Evolutionary conservation across 1,284 basidiomycete genomes (phyloP).

Genomic region (Austroboletus niveus): DNA sequence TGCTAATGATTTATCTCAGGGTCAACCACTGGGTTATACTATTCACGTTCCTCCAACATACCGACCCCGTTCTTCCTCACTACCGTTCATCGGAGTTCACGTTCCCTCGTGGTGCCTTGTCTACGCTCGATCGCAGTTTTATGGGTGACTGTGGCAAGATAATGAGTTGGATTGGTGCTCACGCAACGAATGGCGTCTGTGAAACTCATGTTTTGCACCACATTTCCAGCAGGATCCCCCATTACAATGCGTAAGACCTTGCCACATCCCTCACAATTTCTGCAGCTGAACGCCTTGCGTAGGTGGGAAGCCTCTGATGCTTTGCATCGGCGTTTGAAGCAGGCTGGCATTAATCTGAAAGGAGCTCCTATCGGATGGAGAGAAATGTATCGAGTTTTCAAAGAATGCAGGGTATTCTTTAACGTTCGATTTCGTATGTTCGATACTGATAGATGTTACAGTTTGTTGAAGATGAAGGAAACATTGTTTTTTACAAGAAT

Average conservation of each 20-base stretch:
- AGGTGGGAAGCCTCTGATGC: constrained; percentile 92
- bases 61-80: constrained; percentile 92
- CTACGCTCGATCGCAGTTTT: constrained; percentile 89
- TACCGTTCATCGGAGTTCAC: constrained; percentile 91
- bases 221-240: constrained; percentile 90
- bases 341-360: constrained; percentile 57
- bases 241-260: constrained; percentile 70
- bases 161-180: constrained; percentile 78
- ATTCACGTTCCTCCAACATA: constrained; percentile 97
- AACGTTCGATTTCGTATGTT: not conserved
- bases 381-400: constrained; percentile 75
- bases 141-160: constrained; percentile 75
- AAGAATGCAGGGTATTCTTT: constrained; percentile 62
- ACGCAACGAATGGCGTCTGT: constrained; percentile 83
- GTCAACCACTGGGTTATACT: constrained; percentile 89
- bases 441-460: constrained; percentile 29
- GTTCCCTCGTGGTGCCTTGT: constrained; percentile 92
- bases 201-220: constrained; percentile 95
- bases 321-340: constrained; percentile 76
- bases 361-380: constrained; percentile 74
- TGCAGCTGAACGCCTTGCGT: constrained; percentile 4
- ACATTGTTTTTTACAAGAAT: constrained; percentile 93
- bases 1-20: constrained; percentile 31
- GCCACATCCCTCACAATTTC: not conserved
- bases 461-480: constrained; percentile 92